Base-by-base conservation (phyloP, 306 rosid genomes). In the Medicago ruthenica region DNA sequence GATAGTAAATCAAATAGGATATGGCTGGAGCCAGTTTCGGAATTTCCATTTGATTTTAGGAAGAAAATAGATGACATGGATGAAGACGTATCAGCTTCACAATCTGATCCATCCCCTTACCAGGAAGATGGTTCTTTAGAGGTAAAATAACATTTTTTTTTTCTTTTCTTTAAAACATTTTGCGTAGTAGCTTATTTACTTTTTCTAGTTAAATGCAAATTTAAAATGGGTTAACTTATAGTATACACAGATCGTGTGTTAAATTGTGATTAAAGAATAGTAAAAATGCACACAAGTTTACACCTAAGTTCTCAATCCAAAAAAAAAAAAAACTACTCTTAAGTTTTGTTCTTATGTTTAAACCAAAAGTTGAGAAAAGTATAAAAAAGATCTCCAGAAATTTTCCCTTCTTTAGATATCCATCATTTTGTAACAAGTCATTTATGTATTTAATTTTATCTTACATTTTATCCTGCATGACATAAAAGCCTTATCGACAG, bases 51-150 rank as follows among this genome's bases (percentile, higher is more conserved):
- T 81, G 87, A 85, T 51, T 86, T 88, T 76, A 76, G 82, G 83
- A 83, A 88, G 81, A 82, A 78, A 73, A 79, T 53, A 10, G 93
- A 82, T 4, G 67, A 15, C 20, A 27, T 58, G 12, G 67, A 61
- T 9, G 90, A 83, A 81, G 86, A 82, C 8, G 51, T 48, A 69
- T 84, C 86, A 82, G 81, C 80, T 37, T 74, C 16, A 53, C 88
- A 65, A 81, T 82, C 71, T 41, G 86, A 86, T 77, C 76, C 87
- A 51, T 79, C 83, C 60, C 92, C 84, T 15, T 92, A 96, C 44
- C 75, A 66, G 71, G 98, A 92, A 83, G 93, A 96, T 84, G 93
- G 97, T 75, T 91, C 97, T 84, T 79, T 96, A 76, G 90, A 92
- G 98, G 99, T 92, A 80, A 39, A 40, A 71, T 37, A 73, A 37